Percentiles rank a stretch among this genome's conserved stretches.
Conservation (phyloP, 805 yeast species). For the Hanseniaspora meyeri region DNA sequence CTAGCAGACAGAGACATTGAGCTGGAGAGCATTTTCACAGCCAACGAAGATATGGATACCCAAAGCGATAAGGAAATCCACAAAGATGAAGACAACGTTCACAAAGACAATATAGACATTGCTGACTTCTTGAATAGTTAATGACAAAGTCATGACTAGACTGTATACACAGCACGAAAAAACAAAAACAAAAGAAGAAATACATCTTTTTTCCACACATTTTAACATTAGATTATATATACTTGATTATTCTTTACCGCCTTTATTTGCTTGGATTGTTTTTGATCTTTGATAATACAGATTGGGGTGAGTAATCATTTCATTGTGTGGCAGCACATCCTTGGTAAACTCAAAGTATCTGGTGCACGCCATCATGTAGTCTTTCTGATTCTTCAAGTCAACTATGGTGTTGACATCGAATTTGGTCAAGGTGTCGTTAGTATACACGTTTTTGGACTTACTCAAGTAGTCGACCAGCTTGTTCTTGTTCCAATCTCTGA, state of each 20-base stretch:
- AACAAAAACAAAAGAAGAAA: no score
- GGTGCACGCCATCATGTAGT: conserved; percentile 79
- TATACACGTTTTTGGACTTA: conserved; percentile 46
- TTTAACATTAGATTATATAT: background rate
- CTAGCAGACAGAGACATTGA: background rate
- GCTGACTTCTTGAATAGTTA: background rate
- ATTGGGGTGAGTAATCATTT: conserved; percentile 74
- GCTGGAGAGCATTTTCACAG: background rate
- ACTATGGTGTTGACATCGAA: conserved; percentile 45
- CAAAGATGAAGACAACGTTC: background rate
- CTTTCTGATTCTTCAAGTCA: conserved; percentile 55
- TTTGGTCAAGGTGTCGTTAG: conserved; percentile 38
- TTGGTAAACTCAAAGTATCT: conserved; percentile 67
- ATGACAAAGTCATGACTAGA: background rate
- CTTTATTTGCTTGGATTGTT: conserved; percentile 33
- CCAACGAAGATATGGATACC: background rate
- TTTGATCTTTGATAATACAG: conserved; percentile 70
- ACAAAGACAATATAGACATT: background rate
- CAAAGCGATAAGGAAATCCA: background rate
- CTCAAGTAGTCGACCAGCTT: conserved; percentile 42
- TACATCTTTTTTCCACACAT: no score
- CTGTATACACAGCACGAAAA: no score
- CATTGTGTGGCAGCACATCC: conserved; percentile 37
- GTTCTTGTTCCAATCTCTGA: conserved; percentile 60
- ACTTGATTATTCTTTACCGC: background rate